Evolutionary conservation across 2,329 filamentous ascomycete species (phyloP).

Genomic region (Colletotrichum filicis): DNA sequence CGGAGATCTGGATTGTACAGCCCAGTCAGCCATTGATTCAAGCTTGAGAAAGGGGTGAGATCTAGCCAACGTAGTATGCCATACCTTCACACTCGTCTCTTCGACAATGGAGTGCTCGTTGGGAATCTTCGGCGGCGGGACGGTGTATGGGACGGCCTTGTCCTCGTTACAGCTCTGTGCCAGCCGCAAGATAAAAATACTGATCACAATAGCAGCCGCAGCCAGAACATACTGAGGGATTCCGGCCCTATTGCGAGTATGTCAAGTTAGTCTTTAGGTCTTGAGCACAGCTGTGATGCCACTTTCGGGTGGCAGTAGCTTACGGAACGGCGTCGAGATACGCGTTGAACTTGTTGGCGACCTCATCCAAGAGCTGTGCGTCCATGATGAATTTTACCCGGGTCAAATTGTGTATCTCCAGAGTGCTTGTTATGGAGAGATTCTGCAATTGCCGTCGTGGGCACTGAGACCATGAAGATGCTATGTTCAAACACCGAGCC

Average conservation of each 20-base stretch:
- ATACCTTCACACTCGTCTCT: slow-evolving; percentile 69
- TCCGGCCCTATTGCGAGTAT: slow-evolving; percentile 1
- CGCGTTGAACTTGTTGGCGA: slow-evolving; percentile 12
- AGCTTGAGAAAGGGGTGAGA: neutral
- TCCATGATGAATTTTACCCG: slow-evolving; percentile 19
- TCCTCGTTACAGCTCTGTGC: slow-evolving; percentile 46
- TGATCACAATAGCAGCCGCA: slow-evolving; percentile 43
- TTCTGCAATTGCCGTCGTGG: neutral
- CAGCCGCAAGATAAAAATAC: slow-evolving; percentile 44
- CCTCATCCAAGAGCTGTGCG: slow-evolving; percentile 18
- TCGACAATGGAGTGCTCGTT: slow-evolving; percentile 68
- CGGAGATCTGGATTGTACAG: slow-evolving; percentile 57
- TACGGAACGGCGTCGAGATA: slow-evolving; percentile 28
- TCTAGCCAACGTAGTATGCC: neutral
- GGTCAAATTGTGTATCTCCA: neutral
- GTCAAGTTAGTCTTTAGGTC: neutral
- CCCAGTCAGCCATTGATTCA: neutral
- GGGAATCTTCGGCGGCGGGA: slow-evolving; percentile 71
- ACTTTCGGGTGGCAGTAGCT: slow-evolving; percentile 9
- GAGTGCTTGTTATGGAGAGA: neutral
- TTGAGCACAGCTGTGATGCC: slow-evolving; percentile 3
- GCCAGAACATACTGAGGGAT: slow-evolving; percentile 43
- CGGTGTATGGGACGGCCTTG: slow-evolving; percentile 65
- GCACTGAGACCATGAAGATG: neutral
- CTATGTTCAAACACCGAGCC: neutral